Base-by-base conservation (phyloP, 2,329 filamentous ascomycete species). In the Venturiaceae sp. region DNA sequence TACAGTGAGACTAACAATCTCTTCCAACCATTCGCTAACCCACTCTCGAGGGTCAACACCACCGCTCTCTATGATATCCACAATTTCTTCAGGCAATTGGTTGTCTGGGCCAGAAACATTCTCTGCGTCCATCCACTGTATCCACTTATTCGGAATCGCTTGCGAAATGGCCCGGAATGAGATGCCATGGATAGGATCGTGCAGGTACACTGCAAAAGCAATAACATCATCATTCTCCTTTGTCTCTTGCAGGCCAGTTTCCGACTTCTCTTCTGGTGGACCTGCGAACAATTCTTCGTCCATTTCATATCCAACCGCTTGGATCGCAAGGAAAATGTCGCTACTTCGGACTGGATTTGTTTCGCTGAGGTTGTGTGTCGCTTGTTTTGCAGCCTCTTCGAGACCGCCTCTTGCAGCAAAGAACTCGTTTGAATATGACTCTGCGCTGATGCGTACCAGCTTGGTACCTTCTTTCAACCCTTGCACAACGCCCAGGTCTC, bases 1-100 rank as follows among this genome's bases (percentile, higher is more conserved):
- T 0, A 95, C 83, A 3, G 85, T 83, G 53, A 97, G 76, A 41
- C 79, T 84, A 33, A 99, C 79, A 0, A 85, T 77, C 75, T 97
- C 92, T 75, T 97, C 92, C 52, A 99, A 82, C 94, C 94, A 99
- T 72, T 97, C 94, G 3, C 92, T 88, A 37, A 96, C 89, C 94
- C 94, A 99, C 72, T 99, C 94, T 60, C 94, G 81, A 0, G 94
- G 94, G 68, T 99, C 94, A 2, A 97, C 90, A 9, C 83, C 84
- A 16, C 84, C 84, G 55, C 74, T 77, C 58, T 82, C 76, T 54
- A 99, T 83, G 62, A 97, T 95, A 64, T 92, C 88, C 23, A 83
- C 80, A 66, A 99, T 96, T 67, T 92, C 90, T 30, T 90, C 87
- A 0, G 94, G 92, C 34, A 92, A 72, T n/a, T 68, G 53, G 7